Evolutionary conservation across 2,329 filamentous ascomycete species (phyloP).

Genomic region (Xylaria sp.): DNA sequence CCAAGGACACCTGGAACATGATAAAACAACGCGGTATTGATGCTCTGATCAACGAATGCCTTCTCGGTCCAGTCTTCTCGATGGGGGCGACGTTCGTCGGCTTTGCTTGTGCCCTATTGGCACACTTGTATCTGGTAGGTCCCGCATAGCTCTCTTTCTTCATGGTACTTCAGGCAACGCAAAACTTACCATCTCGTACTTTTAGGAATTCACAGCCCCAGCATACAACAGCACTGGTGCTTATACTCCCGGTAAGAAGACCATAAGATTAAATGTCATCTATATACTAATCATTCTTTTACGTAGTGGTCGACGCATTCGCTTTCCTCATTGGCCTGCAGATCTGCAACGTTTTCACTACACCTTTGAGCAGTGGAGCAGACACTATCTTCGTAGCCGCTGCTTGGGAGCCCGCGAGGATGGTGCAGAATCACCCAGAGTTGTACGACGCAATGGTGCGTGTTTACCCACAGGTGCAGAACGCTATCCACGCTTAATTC

Average conservation of each 20-base stretch:
- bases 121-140: conserved; percentile 85
- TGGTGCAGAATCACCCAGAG: conserved; percentile 81
- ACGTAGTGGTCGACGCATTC: conserved; percentile 39
- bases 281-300: not conserved
- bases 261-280: not conserved
- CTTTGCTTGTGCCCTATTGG: conserved; percentile 79
- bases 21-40: conserved; percentile 92
- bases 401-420: conserved; percentile 71
- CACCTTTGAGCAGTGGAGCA: conserved; percentile 84
- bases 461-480: conserved; percentile 84
- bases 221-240: conserved; percentile 35
- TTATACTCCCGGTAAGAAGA: conserved; percentile 37
- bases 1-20: conserved; percentile 87
- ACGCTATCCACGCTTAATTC: conserved; percentile 70
- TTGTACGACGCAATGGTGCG: conserved; percentile 78
- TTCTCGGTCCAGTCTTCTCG: conserved; percentile 70
- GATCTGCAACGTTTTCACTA: conserved; percentile 87
- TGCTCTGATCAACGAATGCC: conserved; percentile 85
- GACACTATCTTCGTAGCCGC: conserved; percentile 89
- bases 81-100: conserved; percentile 74
- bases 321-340: conserved; percentile 89
- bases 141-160: conserved; percentile 64
- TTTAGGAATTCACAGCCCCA: conserved; percentile 36
- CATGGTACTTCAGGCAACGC: not conserved
- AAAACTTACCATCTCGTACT: conserved; percentile 5